Base-by-base conservation (phyloP, 2,329 filamentous ascomycete genomes). In the Colletotrichum phormii region DNA sequence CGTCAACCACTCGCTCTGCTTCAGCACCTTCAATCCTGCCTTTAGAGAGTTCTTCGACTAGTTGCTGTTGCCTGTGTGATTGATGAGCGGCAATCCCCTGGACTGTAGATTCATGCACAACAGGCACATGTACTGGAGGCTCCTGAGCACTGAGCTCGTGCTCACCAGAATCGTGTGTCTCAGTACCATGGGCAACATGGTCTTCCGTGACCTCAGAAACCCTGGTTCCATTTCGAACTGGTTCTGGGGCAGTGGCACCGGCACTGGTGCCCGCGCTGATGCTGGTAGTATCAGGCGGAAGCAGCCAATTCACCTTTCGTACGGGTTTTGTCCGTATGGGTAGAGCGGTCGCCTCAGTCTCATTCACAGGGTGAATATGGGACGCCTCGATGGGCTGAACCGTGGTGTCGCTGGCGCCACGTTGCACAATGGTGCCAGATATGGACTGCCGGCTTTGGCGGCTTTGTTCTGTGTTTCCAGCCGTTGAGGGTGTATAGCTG, bases 381-480 rank as follows among this genome's bases (percentile, higher is more conserved):
- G 18, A n/a, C 29, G 54, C 37, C 13, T 78, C 71, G 18, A 75
- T 73, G 13, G 78, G 75, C 15, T 77, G 76, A 53, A 76, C 73
- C 2, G 76, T 76, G 5, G 77, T 78, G 55, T 81, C 79, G 75
- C 77, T 79, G 42, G 76, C 69, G 4, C 69, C 75, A 22, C 58
- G 75, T 46, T 72, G 58, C 8, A 58, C 68, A 1, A 74, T 75
- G 13, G 75, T 71, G 55, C 55, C 72, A 35, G 68, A 67, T 58
- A 22, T 53, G 13, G 55, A 69, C 80, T 83, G 71, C 80, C 82
- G 22, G 79, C 77, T 74, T 79, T 83, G 74, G 79, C 82, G 12
- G 22, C 55, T 72, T 51, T 62, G 71, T 49, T 72, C 68, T 9
- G 67, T 67, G 49, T 58, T 51, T 7, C 29, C 72, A 51, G 63